Base-by-base conservation (phyloP, 106 monocot species). In the Iris macrosiphon region DNA sequence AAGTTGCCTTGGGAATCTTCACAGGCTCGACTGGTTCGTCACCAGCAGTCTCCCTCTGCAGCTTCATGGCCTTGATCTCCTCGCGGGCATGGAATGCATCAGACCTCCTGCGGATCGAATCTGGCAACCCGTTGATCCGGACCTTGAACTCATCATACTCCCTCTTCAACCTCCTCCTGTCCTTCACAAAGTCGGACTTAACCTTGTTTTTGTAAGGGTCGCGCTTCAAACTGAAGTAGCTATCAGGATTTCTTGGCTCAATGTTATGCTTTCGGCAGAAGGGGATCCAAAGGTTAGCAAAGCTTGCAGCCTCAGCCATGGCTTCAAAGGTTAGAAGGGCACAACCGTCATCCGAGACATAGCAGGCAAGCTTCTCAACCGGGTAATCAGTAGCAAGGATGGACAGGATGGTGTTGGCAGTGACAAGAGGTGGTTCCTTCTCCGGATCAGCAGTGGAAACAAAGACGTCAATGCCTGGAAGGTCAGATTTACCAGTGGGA, bases 141-240 rank as follows among this genome's bases (percentile, higher is more conserved):
- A 87, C 81, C 70, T 87, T 87, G 51, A 81, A 87, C 46, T 87
- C 87, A 49, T 87, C 87, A 28, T 81, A 81, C 57, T 87, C 87
- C 8, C 87, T 47, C 68, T 87, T 87, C 11, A 82, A 57, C 21
- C 87, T 65, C 17, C 87, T 77, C n/a, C 87, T 60, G 44, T 87
- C 87, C 47, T 82, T 78, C 37, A 87, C 87, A 53, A 87, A 87
- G 43, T 82, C 87, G 3, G 66, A 14, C 14, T 45, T 66, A 9
- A 87, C 81, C 71, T 87, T 87, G 32, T 81, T 74, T 70, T 87
- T 87, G 32, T 78, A 82, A 28, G 87, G 87, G 60, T 87, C 87
- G 31, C 46, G 66, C 75, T 87, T 87, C 44, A 77, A 65, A 56
- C 43, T 72, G 61, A 87, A 87, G 62, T 87, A 87, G 32, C 71